Evolutionary conservation across 2,329 filamentous ascomycete genomes (phyloP).

Genomic region (Taxawa tesnikishii): DNA sequence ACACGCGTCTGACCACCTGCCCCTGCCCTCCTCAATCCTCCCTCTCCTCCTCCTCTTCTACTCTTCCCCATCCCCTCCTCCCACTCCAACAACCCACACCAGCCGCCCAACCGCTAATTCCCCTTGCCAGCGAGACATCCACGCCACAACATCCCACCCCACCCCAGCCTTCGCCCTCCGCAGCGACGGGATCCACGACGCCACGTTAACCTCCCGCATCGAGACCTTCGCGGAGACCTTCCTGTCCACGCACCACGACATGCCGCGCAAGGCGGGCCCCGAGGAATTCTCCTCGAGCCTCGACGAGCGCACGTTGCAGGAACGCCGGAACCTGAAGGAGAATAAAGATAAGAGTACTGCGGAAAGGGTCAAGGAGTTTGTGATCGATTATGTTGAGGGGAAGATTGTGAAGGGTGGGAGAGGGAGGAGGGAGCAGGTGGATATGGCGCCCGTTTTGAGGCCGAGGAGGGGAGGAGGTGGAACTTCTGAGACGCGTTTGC

Average conservation of each 20-base stretch:
- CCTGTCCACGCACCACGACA: neutral
- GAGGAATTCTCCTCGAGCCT: neutral
- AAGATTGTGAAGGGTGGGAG: conserved; percentile 2
- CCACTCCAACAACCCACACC: no score
- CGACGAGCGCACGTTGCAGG: conserved; percentile 3
- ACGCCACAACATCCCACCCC: neutral
- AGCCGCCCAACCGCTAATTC: neutral
- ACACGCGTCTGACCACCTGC: conserved; percentile 4
- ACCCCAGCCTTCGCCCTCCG: neutral
- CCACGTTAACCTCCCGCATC: no score
- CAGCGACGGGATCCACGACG: no score
- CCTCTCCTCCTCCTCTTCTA: neutral
- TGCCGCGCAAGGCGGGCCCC: no score
- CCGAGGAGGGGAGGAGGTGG: conserved; percentile 14
- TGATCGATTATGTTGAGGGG: conserved; percentile 7
- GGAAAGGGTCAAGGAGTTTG: conserved; percentile 8
- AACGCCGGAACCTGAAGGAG: neutral
- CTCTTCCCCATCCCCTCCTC: neutral
- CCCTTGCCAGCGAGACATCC: neutral
- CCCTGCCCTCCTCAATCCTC: neutral
- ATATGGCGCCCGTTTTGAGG: conserved; percentile 10
- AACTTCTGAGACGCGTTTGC: conserved; percentile 8
- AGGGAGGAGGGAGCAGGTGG: conserved; percentile 7
- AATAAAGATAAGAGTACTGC: neutral
- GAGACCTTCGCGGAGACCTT: neutral